Base-by-base conservation (phyloP, 305 asterid species). In the Petunia hybrid region DNA sequence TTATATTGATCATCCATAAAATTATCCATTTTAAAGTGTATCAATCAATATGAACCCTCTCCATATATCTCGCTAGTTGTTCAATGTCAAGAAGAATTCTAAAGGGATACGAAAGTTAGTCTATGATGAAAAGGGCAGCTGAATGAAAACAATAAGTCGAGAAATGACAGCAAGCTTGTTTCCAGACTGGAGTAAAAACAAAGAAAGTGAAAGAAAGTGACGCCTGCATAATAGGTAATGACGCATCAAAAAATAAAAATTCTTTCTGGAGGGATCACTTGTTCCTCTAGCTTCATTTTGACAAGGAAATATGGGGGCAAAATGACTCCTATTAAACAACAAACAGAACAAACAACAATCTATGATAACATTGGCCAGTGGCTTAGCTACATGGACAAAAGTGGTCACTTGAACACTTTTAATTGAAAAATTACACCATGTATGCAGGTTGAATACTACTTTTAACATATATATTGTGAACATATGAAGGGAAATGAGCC, bases 81-180 rank as follows among this genome's bases (percentile, higher is more conserved):
- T n/a, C 63, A 57, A n/a, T 8, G 35, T 57, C 41, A 41, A 45
- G 59, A 71, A 48, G 78, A 71, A 71, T 71, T 71, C 78, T 10
- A 71, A 71, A 35, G 6, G 45, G 45, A 48, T 48, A 71, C 78
- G 43, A 71, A 71, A 71, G 60, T 14, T 5, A 6, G 62, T 31
- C 31, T 22, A 35, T 71, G 35, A 35, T 71, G 62, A 48, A 71
- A 71, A 46, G 56, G 75, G n/a, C 56, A 67, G 55, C 38, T 1
- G 43, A 62, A 36, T 36, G 43, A 71, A 48, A 71, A 35, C 4
- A 48, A 71, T 71, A 6, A 36, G 62, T 48, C 45, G 13, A 71
- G 31, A 71, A 71, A 3, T 22, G 78, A 35, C 62, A 71, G 78
- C 12, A 12, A 71, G 78, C 14, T 71, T 71, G 22, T 46, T 71